Evolutionary conservation across 257 asterid species (phyloP), one percentile per base, ranked within the genome.

Genomic region (Salvia miltiorrhiza): DNA sequence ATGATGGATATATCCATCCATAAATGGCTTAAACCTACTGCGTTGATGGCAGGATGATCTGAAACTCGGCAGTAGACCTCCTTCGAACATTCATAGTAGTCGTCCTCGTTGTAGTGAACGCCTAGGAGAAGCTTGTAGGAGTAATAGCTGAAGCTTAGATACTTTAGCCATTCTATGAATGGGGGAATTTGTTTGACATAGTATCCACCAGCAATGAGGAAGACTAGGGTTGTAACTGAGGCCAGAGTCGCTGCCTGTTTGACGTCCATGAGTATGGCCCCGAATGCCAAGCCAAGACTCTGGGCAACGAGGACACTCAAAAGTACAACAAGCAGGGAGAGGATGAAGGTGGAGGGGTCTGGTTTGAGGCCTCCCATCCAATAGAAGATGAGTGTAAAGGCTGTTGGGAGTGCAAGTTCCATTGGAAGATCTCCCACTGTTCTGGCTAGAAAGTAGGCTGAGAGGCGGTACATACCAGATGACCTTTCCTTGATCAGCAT

Each of bases 331-430:
- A 94, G 77, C 5, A 94, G 97, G 62, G 97, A 84, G 69, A 94
- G 89, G 80, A 85, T 77, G 60, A 94, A 94, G 48, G 89, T 81
- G 65, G 60, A 70, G 1, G 95, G 97, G 74, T 89, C 90, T 0
- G 99, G 88, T 57, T 75, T 89, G 11, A 94, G 97, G 28, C 99
- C 99, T 0, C 99, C 99, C 99, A 94, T 94, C 97, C 97, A 94
- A 35, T 94, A 94, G 13, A 94, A 84, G 75, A 94, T 89, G 83
- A 92, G 70, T 4, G 99, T 94, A 45, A 94, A 94, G 49, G 97
- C 93, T 7, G 90, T 87, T 50, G 99, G 99, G 11, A 94, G 85
- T 35, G 93, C 96, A 1, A 94, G 96, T 77, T 94, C 99, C 58
- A 94, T 66, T 0, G 99, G 99, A 20, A 94, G 90, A 70, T 94